phyloP scores from a whole-genome alignment of 805 yeast genomes.

The Vanderwaltozyma verrucispora region DNA sequence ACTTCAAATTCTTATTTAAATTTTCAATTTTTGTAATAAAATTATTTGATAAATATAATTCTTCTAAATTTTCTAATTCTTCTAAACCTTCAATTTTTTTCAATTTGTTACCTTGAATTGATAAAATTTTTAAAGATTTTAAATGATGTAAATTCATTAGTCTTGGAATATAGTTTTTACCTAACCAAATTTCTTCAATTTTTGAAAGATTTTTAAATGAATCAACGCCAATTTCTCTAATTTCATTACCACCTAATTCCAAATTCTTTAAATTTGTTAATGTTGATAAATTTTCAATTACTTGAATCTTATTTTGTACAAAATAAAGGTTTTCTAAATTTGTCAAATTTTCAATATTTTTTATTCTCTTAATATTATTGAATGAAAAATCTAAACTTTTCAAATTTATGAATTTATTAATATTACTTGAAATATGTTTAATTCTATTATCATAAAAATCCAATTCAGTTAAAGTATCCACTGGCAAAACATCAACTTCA shows the following conservation, averaged over 20 bases:
- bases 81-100: slow-evolving; percentile 76
- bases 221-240: slow-evolving; percentile 33
- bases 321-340: slow-evolving; percentile 63
- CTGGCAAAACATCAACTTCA: slow-evolving; percentile 52
- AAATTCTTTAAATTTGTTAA: slow-evolving; percentile 51
- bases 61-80: slow-evolving; percentile 60
- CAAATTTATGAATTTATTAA: slow-evolving; percentile 49
- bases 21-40: slow-evolving; percentile 68
- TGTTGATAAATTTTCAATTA: slow-evolving; percentile 55
- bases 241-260: slow-evolving; percentile 83
- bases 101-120: slow-evolving; percentile 81
- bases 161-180: slow-evolving; percentile 66
- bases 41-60: slow-evolving; percentile 80
- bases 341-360: slow-evolving; percentile 55
- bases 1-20: slow-evolving; percentile 54
- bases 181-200: slow-evolving; percentile 80
- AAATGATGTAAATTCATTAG: slow-evolving; percentile 54
- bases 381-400: slow-evolving; percentile 71
- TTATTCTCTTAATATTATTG: slow-evolving; percentile 78
- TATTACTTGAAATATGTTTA: slow-evolving; percentile 67
- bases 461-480: slow-evolving; percentile 54
- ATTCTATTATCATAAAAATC: slow-evolving; percentile 91
- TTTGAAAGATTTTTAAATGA: slow-evolving; percentile 44
- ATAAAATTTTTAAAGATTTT: slow-evolving; percentile 56
- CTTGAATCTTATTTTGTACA: slow-evolving; percentile 78